Evolutionary conservation across 768 basidiomycete species (phyloP).

Genomic region (Gelatoporia subvermispora): DNA sequence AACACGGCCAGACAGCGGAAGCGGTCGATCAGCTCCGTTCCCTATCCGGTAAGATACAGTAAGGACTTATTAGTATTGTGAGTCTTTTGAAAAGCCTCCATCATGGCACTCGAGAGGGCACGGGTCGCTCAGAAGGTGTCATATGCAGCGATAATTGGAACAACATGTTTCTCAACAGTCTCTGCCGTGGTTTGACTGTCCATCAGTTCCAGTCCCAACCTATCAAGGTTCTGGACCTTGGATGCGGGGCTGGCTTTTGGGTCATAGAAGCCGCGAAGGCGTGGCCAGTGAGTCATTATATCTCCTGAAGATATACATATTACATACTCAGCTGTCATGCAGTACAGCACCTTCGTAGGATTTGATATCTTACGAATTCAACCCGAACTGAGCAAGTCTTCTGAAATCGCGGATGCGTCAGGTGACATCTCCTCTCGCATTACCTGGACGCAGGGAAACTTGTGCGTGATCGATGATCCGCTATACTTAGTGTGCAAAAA

Average conservation of each 20-base stretch:
- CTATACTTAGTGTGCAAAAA: neutral
- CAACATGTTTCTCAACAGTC: constrained; percentile 51
- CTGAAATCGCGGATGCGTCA: constrained; percentile 19
- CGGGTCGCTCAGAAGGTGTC: neutral
- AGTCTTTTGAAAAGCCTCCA: constrained; percentile 18
- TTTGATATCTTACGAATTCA: constrained; percentile 55
- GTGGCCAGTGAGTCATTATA: constrained; percentile 49
- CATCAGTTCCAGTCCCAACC: constrained; percentile 52
- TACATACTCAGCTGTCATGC: neutral
- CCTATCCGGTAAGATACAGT: constrained; percentile 51
- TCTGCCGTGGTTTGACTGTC: constrained; percentile 48
- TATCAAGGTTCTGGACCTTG: constrained; percentile 54
- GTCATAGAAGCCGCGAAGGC: constrained; percentile 59
- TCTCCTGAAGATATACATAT: neutral
- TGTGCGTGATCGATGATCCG: constrained; percentile 38
- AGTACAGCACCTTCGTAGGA: constrained; percentile 52
- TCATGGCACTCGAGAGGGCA: constrained; percentile 6
- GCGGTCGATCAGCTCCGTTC: constrained; percentile 33
- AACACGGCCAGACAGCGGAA: constrained; percentile 23
- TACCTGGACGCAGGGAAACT: constrained; percentile 63
- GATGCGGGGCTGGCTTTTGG: constrained; percentile 72
- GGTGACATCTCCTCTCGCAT: constrained; percentile 44
- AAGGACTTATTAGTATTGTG: constrained; percentile 52
- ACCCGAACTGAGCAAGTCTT: constrained; percentile 36
- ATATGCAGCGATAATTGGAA: constrained; percentile 66